These are phyloP conservation scores for Pythium periplocum DNA, from an alignment of 352 stramenopile genomes.

Conservation along the genomic window DNA sequence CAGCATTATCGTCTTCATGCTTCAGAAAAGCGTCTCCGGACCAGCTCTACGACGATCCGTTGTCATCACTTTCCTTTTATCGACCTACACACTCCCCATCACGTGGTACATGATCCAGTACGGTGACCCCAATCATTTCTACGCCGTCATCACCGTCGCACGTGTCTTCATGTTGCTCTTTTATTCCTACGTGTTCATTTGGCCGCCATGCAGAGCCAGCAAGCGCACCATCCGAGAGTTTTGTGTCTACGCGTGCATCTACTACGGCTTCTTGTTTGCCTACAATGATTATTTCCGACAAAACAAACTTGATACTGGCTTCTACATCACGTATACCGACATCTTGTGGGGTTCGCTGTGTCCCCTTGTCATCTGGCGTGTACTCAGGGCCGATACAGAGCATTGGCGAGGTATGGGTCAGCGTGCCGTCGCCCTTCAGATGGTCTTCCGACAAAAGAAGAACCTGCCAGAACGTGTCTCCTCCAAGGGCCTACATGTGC, in stretches of 20 bases:
- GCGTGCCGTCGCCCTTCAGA: constrained; percentile 20
- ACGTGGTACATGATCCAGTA: constrained; percentile 17
- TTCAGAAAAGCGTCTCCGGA: constrained; percentile 54
- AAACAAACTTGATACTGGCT: constrained; percentile 9
- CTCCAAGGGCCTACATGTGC: constrained; percentile 34
- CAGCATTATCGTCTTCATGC: constrained; percentile 42
- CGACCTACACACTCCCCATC: constrained; percentile 28
- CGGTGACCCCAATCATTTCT: constrained; percentile 5
- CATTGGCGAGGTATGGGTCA: constrained; percentile 23
- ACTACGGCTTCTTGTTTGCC: constrained; percentile 11
- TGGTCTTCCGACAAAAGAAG: constrained; percentile 16
- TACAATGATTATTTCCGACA: constrained; percentile 16
- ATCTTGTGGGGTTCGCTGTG: constrained; percentile 24
- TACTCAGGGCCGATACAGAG: constrained; percentile 27
- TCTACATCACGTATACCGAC: constrained; percentile 20
- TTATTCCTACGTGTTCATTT: constrained; percentile 13
- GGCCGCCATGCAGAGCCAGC: constrained; percentile 11
- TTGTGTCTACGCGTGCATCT: constrained; percentile 15
- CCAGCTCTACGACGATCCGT: constrained; percentile 32
- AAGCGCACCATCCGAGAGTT: constrained; percentile 10
- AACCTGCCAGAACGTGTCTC: constrained; percentile 37
- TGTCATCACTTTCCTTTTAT: constrained; percentile 28
- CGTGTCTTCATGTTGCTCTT: constrained; percentile 15
- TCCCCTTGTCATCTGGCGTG: constrained; percentile 33
- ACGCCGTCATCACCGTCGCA: constrained; percentile 5